phyloP scores from a whole-genome alignment of 2,329 filamentous ascomycete genomes.

The Trichocomaceae sp. region DNA sequence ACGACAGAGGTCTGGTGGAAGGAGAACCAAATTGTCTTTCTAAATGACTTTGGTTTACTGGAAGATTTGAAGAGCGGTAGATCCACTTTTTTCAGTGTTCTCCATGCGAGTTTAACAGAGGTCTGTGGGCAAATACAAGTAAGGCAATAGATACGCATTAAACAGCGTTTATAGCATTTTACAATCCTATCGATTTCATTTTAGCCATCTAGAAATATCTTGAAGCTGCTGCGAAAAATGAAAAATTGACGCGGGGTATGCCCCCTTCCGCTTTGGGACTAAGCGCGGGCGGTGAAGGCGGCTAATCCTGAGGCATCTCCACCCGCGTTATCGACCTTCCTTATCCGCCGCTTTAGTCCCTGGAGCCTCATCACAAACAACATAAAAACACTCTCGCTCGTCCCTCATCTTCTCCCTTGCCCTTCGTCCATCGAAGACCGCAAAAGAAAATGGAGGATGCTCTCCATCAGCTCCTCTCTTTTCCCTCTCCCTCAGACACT shows the following conservation, averaged over 20 bases:
- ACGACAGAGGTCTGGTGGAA: background rate
- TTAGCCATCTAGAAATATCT: background rate
- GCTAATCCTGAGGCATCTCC: slow-evolving; percentile 12
- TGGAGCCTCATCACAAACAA: background rate
- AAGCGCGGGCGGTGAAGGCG: slow-evolving; percentile 8
- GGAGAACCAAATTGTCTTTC: background rate
- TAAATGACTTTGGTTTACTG: background rate
- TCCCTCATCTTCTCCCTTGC: background rate
- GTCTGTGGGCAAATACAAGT: background rate
- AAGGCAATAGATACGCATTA: background rate
- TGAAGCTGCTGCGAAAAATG: background rate
- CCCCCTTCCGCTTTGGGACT: background rate
- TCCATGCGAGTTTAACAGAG: background rate
- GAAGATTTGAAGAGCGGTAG: background rate
- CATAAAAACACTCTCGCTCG: background rate
- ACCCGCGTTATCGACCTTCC: background rate
- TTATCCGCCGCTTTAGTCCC: background rate
- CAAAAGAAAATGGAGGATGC: slow-evolving; percentile 22
- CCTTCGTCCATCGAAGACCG: background rate
- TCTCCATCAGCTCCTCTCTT: slow-evolving; percentile 32
- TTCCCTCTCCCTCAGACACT: slow-evolving; percentile 33
- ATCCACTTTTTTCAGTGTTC: background rate
- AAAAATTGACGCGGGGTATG: background rate
- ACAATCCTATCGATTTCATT: background rate
- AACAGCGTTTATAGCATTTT: background rate